Base-by-base conservation (phyloP, 345 rosid species). In the Camelina hispida region DNA sequence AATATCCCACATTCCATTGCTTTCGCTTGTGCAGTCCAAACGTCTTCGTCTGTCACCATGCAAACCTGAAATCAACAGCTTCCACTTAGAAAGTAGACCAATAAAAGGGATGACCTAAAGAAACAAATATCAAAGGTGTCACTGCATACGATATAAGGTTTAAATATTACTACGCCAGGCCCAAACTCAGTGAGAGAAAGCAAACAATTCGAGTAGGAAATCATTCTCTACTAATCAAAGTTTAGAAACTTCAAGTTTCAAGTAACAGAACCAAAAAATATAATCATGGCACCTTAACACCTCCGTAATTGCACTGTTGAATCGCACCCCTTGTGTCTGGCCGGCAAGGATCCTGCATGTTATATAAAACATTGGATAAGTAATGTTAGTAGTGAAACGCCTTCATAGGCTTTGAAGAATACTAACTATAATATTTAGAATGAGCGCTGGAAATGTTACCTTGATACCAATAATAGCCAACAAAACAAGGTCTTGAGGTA, bases 11-110 rank as follows among this genome's bases (percentile, higher is more conserved):
- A 93, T 71, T 93, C 94, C 65, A 79, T 74, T 69, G 98, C 98
- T 65, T 87, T 89, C 35, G 97, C 96, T 78, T 81, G 83, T 42
- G 97, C 98, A 55, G 98, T 93, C 76, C 83, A 88, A 79, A 89
- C 63, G 74, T 91, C 87, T 68, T 93, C 94, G n/a, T 91, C 98
- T 25, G 97, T 93, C 62, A 93, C 96, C 98, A 93, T 91, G 50
- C 98, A 81, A 48, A 93, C 96, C 97, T 93, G 70, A 58, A 69
- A 65, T 20, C 57, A 23, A 63, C 52, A 71, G 34, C n/a, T 70
- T 13, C 15, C 20, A 30, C 35, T 58, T 46, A 70, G 18, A 55
- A 25, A 6, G n/a, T 51, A 15, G 6, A 30, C 42, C 9, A 20
- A 40, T 56, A 46, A 54, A 66, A 14, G 28, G 28, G 22, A 22